phyloP scores from a whole-genome alignment of 1,284 basidiomycete species.

The Moniliella sp. region DNA sequence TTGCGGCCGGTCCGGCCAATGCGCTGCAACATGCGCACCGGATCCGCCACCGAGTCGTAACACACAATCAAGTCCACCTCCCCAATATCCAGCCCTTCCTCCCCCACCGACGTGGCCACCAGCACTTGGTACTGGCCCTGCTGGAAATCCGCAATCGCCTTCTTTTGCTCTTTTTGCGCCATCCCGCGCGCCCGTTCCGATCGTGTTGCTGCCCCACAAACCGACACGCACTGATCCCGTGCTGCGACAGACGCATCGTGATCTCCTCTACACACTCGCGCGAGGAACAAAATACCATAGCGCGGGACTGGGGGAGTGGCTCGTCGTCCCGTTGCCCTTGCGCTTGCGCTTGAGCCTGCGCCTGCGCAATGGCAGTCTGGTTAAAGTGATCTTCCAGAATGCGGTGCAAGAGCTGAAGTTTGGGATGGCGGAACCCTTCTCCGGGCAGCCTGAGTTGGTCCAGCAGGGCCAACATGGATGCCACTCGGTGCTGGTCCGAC shows the following conservation, averaged over 20 bases:
- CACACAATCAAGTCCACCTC: conserved; percentile 92
- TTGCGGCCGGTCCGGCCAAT: conserved; percentile 87
- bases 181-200: conserved; percentile 69
- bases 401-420: conserved; percentile 54
- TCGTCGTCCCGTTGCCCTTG: conserved; percentile 2
- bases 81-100: conserved; percentile 97
- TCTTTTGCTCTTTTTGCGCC: conserved; percentile 71
- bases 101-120: conserved; percentile 87
- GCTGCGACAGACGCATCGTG: conserved; percentile 44
- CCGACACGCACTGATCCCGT: conserved; percentile 43
- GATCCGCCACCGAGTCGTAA: conserved; percentile 87
- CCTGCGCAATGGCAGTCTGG: conserved; percentile 39
- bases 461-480: not conserved
- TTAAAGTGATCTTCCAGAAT: conserved; percentile 20
- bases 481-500: not conserved
- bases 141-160: conserved; percentile 71
- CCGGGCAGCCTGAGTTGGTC: not conserved
- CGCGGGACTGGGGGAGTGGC: conserved; percentile 41
- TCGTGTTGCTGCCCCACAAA: conserved; percentile 81
- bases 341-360: conserved; percentile 8
- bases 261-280: conserved; percentile 76
- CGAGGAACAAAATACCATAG: conserved; percentile 88
- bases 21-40: conserved; percentile 90
- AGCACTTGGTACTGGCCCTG: conserved; percentile 68
- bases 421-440: conserved; percentile 49